Evolutionary conservation across 352 stramenopile genomes (phyloP), one percentile per base, ranked within the genome.

Genomic region (Plasmopara halstedii): DNA sequence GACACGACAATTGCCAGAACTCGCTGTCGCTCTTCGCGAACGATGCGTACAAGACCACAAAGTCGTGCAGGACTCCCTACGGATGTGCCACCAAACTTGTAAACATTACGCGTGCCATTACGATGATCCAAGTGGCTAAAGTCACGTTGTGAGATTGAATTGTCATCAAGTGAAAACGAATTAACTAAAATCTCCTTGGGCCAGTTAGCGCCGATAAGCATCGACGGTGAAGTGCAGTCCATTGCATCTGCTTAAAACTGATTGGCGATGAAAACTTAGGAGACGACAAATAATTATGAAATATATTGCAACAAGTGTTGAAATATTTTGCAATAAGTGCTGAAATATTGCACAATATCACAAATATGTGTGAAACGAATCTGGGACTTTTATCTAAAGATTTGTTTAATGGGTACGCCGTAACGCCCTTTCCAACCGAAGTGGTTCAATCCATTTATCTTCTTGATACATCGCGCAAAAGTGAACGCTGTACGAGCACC

Each of bases 61-160:
- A 92, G 62, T 33, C 80, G 64, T 26, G 60, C 42, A 0, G 80
- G 76, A 31, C 68, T 83, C n/a, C 75, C 75, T 2, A 89, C 75
- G 0, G 76, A 87, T 23, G 80, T 88, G 41, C 77, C 80, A 21
- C 75, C 80, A 41, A 92, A 89, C 56, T 92, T 92, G 72, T 85
- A 89, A 23, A 92, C 74, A 52, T 90, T 90, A 56, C 72, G 71
- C 31, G 40, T 48, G 42, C 79, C 78, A 15, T 58, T 65, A 20
- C 39, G 51, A 44, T 89, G 74, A 50, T 89, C 67, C 25, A 87
- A 52, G 25, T 71, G 51, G 32, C 53, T 57, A 18, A 62, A 44
- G 15, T 53, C 18, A 0, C 25, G 8, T 2, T 29, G 34, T 6
- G 21, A 21, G n/a, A 50, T 46, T 6, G 37, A 15, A 22, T 57